Evolutionary conservation across 805 yeast genomes (phyloP), one percentile per base, ranked within the genome.

Genomic region (Komagataella pseudopastoris): DNA sequence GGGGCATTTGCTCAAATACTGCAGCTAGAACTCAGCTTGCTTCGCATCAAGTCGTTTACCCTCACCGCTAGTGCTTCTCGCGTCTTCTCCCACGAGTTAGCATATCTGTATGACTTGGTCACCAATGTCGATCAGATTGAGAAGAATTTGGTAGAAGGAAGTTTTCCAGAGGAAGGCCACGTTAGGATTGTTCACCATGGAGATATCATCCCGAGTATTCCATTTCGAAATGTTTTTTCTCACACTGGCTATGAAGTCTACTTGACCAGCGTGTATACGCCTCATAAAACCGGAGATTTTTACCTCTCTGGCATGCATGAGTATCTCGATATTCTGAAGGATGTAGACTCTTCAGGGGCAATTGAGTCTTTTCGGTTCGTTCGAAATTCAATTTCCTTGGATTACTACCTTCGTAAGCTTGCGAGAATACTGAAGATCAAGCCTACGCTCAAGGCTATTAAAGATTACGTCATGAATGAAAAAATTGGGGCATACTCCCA

Each of bases 1-100:
- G 93, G 83, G 8, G 89, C 88, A 0, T 62, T 83, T 49, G 81
- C 88, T 1, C 66, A 71, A 24, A 62, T 85, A 45, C 70, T 78
- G 4, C 88, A 85, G 0, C 66, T 81, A n/a, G 90, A 83, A 56
- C 70, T 81, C 48, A 66, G 71, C 51, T 60, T 78, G n/a, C 58
- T 76, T 61, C 86, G 86, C 2, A 49, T 58, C 1, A 49, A 54
- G 22, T 51, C 56, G 23, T 5, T 49, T 2, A 8, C 52, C 18
- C 54, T 56, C 10, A 59, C 55, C 1, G 54, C 54, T 50, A 56
- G 56, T 43, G 49, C 60, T 1, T 60, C 62, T 2, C 49, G 56
- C 3, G 55, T 57, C 7, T 52, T 59, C 43, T 59, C 62, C 1
- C 51, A 51, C 17, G 52, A 51, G 17, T 43, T 59, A 45, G 53